Evolutionary conservation across 257 asterid species (phyloP), one percentile per base, ranked within the genome.

Genomic region (Scutellaria galericulata): DNA sequence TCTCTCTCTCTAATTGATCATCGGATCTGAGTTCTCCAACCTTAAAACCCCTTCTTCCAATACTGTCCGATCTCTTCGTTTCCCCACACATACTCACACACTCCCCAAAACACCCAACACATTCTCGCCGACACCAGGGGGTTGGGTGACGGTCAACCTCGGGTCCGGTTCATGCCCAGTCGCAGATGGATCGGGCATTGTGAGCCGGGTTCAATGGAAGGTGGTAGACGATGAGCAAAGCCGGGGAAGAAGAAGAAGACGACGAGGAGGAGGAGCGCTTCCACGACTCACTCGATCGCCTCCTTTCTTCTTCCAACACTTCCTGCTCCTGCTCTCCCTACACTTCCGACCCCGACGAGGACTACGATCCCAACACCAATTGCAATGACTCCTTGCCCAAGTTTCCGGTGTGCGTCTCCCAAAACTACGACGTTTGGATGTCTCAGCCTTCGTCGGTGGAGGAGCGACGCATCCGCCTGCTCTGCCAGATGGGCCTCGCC

Each of bases 401-500:
- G 27, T 92, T 88, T 76, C 97, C 95, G 0, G 59, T 12, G 59
- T 86, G 80, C 1, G 88, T 85, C 46, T 78, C 84, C 14, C 76
- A 67, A 10, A 87, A 83, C 83, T 94, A 91, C 77, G 97, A 91
- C 80, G 83, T 94, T 41, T 94, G 99, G 99, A 84, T 84, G 85
- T 91, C 97, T 63, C 87, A 79, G 64, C 99, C 99, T 7, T 84
- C 89, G 53, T 91, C 99, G 35, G 90, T 94, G 71, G 89, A 89
- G 66, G 91, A 91, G 84, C 97, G 99, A 60, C 97, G 99, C 24
- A 40, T 85, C 41, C 84, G 85, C 27, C 93, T 94, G 52, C 89
- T 94, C 61, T 68, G 71, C 52, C 90, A 83, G 79, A 85, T 91
- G 93, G 99, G 99, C 0, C 97, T 94, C 79, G 66, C 78, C 50